Evolutionary conservation across 169 alveolate genomes (phyloP).

Genomic region (Babesia gibsoni): DNA sequence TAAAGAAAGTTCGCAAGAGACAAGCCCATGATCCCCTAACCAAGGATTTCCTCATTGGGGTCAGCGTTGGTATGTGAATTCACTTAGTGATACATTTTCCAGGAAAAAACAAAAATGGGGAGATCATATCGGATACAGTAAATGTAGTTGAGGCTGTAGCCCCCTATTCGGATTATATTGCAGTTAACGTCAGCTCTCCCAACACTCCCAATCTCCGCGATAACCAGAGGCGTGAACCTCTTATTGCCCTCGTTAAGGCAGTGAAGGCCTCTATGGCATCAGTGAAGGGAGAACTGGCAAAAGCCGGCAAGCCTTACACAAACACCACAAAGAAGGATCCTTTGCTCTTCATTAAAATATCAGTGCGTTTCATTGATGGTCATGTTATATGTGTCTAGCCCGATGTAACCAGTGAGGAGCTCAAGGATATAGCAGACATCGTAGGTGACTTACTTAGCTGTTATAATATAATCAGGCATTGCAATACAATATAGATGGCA

Average conservation of each 20-base stretch:
- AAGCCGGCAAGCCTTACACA: neutral
- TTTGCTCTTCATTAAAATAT: slow-evolving; percentile 48
- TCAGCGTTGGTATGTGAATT: slow-evolving; percentile 71
- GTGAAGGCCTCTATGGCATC: slow-evolving; percentile 63
- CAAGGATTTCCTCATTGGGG: slow-evolving; percentile 75
- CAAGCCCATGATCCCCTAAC: slow-evolving; percentile 73
- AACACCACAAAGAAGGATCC: slow-evolving; percentile 58
- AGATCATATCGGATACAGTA: slow-evolving; percentile 68
- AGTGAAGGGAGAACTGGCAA: slow-evolving; percentile 25
- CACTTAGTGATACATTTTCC: neutral
- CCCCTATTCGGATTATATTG: slow-evolving; percentile 78
- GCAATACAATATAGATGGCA: slow-evolving; percentile 76
- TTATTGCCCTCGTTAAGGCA: slow-evolving; percentile 59
- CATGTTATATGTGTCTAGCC: slow-evolving; percentile 49
- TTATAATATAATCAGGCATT: slow-evolving; percentile 49
- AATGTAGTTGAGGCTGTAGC: slow-evolving; percentile 68
- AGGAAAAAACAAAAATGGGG: slow-evolving; percentile 71
- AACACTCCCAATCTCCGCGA: slow-evolving; percentile 83
- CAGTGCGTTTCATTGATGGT: slow-evolving; percentile 21
- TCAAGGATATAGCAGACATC: slow-evolving; percentile 78
- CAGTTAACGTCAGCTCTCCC: slow-evolving; percentile 82
- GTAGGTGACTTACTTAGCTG: neutral
- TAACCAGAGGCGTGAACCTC: slow-evolving; percentile 68
- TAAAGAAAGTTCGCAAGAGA: slow-evolving; percentile 57
- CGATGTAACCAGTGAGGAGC: slow-evolving; percentile 74